phyloP scores from a whole-genome alignment of 768 basidiomycete species.

The Boletus reticuloceps region DNA sequence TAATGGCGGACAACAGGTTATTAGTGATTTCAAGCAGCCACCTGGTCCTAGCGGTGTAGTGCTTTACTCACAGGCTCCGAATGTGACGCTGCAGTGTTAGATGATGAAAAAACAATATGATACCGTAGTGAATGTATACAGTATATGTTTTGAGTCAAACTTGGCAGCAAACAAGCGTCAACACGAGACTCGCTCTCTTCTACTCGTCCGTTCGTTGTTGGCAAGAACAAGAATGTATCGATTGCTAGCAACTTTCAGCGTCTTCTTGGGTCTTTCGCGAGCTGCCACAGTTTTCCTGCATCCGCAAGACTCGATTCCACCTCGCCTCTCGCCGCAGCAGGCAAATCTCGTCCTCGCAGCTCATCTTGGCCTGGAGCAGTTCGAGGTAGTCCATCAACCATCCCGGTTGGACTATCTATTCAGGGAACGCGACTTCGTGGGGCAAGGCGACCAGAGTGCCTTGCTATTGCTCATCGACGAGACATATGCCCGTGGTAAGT shows the following conservation, averaged over 20 bases:
- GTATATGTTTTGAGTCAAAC: too few relatives aligned
- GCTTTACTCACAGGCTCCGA: constrained; percentile 27
- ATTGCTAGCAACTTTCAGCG: constrained; percentile 18
- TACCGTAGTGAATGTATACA: neutral
- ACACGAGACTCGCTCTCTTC: constrained; percentile 1
- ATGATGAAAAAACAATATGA: too few relatives aligned
- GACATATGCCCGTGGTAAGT: constrained; percentile 52
- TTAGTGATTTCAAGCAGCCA: constrained; percentile 36
- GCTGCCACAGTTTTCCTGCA: constrained; percentile 62
- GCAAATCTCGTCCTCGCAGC: constrained; percentile 61
- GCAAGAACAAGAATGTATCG: constrained; percentile 9
- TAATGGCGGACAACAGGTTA: constrained; percentile 45
- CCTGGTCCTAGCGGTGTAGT: constrained; percentile 18
- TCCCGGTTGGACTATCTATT: constrained; percentile 18
- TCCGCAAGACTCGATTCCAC: constrained; percentile 39
- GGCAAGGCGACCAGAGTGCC: constrained; percentile 47
- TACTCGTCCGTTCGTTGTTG: neutral
- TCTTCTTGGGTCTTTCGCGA: constrained; percentile 37
- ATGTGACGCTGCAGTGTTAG: neutral
- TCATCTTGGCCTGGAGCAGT: constrained; percentile 69
- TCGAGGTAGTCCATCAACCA: constrained; percentile 47
- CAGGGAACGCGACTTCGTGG: constrained; percentile 52
- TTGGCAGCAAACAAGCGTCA: constrained; percentile 20
- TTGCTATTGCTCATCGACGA: constrained; percentile 59
- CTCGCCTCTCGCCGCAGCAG: constrained; percentile 47